Evolutionary conservation across 1,284 basidiomycete species (phyloP).

Genomic region (Apiotrichum mycotoxinovorans): DNA sequence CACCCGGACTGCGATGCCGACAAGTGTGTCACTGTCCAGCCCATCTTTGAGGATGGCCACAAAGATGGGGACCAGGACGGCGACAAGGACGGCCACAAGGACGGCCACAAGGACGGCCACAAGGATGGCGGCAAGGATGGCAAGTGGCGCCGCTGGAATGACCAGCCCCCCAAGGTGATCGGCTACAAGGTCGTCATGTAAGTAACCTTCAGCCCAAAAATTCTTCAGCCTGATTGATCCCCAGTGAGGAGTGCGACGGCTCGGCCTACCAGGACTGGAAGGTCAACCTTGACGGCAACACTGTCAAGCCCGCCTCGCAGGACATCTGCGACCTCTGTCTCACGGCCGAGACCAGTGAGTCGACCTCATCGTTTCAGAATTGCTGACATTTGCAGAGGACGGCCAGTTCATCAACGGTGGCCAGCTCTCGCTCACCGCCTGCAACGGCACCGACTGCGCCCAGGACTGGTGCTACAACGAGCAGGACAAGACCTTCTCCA

Average conservation of each 20-base stretch:
- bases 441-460: not conserved
- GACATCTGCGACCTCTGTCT: not conserved
- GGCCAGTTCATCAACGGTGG: not conserved
- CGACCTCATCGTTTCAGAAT: not conserved
- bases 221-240: not conserved
- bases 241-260: not conserved
- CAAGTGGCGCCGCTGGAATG: not conserved
- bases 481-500: not conserved
- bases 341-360: not conserved
- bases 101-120: not conserved
- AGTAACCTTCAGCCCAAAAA: not conserved
- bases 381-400: not conserved
- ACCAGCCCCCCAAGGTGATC: not conserved
- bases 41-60: not conserved
- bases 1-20: conserved; percentile 30
- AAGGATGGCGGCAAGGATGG: not conserved
- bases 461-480: not conserved
- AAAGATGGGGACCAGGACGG: not conserved
- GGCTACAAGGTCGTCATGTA: not conserved
- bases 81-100: not conserved
- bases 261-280: not conserved
- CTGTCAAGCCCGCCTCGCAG: not conserved
- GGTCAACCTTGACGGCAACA: not conserved
- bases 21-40: conserved; percentile 34
- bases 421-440: not conserved